phyloP scores from a whole-genome alignment of 352 stramenopile genomes.

The Pythium chondricola region DNA sequence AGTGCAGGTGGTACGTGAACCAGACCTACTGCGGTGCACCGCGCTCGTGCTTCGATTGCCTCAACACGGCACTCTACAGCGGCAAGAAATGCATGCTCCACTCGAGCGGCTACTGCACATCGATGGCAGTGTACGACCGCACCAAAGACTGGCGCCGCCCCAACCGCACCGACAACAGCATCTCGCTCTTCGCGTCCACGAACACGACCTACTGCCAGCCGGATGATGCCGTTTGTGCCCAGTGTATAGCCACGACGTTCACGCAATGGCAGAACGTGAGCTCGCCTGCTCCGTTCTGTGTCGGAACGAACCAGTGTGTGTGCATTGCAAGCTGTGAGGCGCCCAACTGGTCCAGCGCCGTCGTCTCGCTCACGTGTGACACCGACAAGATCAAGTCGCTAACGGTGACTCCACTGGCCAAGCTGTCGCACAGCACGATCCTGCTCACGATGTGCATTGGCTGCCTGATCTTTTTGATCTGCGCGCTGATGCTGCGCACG shows the following conservation, averaged over 20 bases:
- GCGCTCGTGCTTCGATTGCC: conserved; percentile 51
- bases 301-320: conserved; percentile 36
- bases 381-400: neutral
- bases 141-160: conserved; percentile 34
- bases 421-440: too few relatives aligned
- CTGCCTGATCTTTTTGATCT: conserved; percentile 6
- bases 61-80: conserved; percentile 20
- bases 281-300: conserved; percentile 31
- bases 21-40: conserved; percentile 38
- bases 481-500: conserved; percentile 9
- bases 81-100: conserved; percentile 42
- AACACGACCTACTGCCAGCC: conserved; percentile 53
- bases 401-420: conserved; percentile 1
- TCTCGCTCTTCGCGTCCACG: conserved; percentile 36
- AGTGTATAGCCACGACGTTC: conserved; percentile 19
- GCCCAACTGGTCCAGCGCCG: conserved; percentile 24
- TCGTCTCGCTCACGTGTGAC: conserved; percentile 38
- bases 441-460: conserved; percentile 15
- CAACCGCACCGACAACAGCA: conserved; percentile 17
- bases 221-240: conserved; percentile 24
- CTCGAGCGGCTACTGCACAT: conserved; percentile 47
- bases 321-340: conserved; percentile 56
- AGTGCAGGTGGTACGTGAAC: conserved; percentile 62
- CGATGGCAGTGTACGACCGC: conserved; percentile 33
- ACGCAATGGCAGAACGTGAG: conserved; percentile 22